These are phyloP conservation scores for Leucocoprinus sp. DNA, from an alignment of 768 basidiomycete genomes.

Conservation along the genomic window DNA sequence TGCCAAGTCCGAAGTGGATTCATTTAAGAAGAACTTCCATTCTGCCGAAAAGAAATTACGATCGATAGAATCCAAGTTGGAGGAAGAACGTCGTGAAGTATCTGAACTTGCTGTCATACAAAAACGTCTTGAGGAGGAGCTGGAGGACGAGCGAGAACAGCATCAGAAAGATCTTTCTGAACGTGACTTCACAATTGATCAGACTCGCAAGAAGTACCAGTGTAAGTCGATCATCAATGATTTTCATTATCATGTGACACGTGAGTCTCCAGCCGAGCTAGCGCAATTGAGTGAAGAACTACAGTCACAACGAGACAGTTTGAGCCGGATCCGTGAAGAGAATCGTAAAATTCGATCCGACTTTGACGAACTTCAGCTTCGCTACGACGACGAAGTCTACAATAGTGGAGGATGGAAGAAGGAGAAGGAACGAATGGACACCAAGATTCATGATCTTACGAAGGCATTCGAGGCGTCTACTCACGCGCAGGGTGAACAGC, in stretches of 20 bases:
- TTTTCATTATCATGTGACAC: background rate
- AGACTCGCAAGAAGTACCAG: slow-evolving; percentile 84
- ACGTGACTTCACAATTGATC: slow-evolving; percentile 68
- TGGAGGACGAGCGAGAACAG: slow-evolving; percentile 72
- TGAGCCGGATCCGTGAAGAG: slow-evolving; percentile 73
- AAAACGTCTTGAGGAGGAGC: slow-evolving; percentile 62
- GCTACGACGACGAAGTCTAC: slow-evolving; percentile 71
- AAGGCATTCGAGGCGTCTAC: slow-evolving; percentile 70
- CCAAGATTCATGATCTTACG: slow-evolving; percentile 67
- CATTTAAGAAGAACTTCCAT: slow-evolving; percentile 39
- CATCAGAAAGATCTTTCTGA: slow-evolving; percentile 77
- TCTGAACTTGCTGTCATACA: slow-evolving; percentile 58
- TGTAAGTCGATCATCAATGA: slow-evolving; percentile 29
- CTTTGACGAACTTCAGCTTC: slow-evolving; percentile 65
- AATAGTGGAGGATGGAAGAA: slow-evolving; percentile 78
- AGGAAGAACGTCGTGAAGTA: slow-evolving; percentile 59
- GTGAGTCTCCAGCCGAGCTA: slow-evolving; percentile 49
- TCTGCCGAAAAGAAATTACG: slow-evolving; percentile 42
- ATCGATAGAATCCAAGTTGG: slow-evolving; percentile 56
- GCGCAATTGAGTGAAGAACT: slow-evolving; percentile 78
- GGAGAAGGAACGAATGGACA: slow-evolving; percentile 81
- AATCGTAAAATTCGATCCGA: slow-evolving; percentile 72
- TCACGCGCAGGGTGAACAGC: slow-evolving; percentile 70
- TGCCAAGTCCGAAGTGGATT: slow-evolving; percentile 42
- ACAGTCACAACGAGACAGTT: slow-evolving; percentile 67